Percentiles rank a stretch among this genome's conserved stretches.
phyloP scores from a whole-genome alignment of 176 grass and related monocot species.

The Oryza australiensis region DNA sequence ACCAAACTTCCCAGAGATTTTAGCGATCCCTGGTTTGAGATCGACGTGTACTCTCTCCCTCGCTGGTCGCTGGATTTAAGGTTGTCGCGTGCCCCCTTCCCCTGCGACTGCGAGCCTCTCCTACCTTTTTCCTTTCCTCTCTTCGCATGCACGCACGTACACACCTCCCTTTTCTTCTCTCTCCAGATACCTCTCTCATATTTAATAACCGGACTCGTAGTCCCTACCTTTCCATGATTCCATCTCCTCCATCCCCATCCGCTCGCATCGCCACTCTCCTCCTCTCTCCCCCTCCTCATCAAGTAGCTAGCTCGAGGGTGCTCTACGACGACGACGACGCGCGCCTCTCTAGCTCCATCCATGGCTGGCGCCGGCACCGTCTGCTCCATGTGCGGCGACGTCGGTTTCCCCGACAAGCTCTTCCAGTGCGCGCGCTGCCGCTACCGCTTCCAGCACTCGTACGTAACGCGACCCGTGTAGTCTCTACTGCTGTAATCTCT shows the following conservation, averaged over 20 bases:
- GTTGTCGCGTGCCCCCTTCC: slow-evolving; percentile 32
- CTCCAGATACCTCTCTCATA: slow-evolving; percentile 19
- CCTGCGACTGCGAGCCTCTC: background rate
- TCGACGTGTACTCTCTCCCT: background rate
- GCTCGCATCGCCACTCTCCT: background rate
- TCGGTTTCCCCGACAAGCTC: slow-evolving; percentile 97
- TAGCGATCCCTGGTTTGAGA: background rate
- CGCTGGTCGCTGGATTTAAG: slow-evolving; percentile 27
- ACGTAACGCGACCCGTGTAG: background rate
- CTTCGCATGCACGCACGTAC: slow-evolving; percentile 28
- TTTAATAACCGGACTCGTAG: slow-evolving; percentile 44
- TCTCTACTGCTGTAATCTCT: no score
- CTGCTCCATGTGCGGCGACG: slow-evolving; percentile 97
- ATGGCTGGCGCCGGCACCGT: slow-evolving; percentile 49
- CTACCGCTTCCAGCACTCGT: slow-evolving; percentile 94
- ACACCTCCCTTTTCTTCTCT: background rate
- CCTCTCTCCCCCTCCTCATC: background rate
- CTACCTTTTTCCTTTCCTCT: background rate
- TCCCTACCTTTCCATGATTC: slow-evolving; percentile 7
- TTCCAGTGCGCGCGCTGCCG: slow-evolving; percentile 83
- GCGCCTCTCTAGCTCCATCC: background rate
- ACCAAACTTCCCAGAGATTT: background rate
- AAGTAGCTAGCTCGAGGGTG: background rate
- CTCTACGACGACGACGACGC: background rate
- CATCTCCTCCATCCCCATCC: slow-evolving; percentile 15